A percentile compares a stretch with the other conserved stretches of the same genome.
Evolutionary conservation across 495 filamentous ascomycete species (phyloP).

Genomic region (Parachaetomium inaequale): DNA sequence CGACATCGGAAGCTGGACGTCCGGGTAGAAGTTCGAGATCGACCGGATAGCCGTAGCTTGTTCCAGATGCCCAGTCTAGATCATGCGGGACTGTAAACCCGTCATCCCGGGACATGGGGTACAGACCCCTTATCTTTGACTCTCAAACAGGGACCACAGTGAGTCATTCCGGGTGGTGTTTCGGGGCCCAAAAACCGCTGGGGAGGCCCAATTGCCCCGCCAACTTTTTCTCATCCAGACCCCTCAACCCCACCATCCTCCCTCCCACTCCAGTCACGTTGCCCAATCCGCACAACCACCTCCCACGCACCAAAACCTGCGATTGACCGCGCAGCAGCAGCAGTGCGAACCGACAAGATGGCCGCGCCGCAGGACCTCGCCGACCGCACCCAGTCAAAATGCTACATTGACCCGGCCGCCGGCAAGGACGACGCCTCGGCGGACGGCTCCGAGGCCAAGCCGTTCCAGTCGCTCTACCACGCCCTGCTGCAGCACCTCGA

Average conservation of each 20-base stretch:
- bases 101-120: neutral
- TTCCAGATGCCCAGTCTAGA: slow-evolving; percentile 4
- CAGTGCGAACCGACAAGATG: slow-evolving; percentile 29
- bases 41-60: neutral
- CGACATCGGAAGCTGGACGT: neutral
- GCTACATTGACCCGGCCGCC: slow-evolving; percentile 76
- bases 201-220: slow-evolving; percentile 27
- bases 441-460: slow-evolving; percentile 64
- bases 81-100: neutral
- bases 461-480: slow-evolving; percentile 75
- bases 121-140: slow-evolving; percentile 3
- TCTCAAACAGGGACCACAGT: slow-evolving; percentile 7
- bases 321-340: slow-evolving; percentile 17
- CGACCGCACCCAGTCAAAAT: slow-evolving; percentile 46
- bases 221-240: slow-evolving; percentile 20
- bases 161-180: slow-evolving; percentile 16
- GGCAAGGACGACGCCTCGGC: slow-evolving; percentile 65
- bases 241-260: slow-evolving; percentile 21
- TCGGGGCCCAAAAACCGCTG: slow-evolving; percentile 8
- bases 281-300: slow-evolving; percentile 7
- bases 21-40: neutral
- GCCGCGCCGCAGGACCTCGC: slow-evolving; percentile 40
- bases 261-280: slow-evolving; percentile 8
- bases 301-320: slow-evolving; percentile 11
- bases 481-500: slow-evolving; percentile 71